Conservation (phyloP, 345 rosid genomes). For the Eucalyptus pauciflora region DNA sequence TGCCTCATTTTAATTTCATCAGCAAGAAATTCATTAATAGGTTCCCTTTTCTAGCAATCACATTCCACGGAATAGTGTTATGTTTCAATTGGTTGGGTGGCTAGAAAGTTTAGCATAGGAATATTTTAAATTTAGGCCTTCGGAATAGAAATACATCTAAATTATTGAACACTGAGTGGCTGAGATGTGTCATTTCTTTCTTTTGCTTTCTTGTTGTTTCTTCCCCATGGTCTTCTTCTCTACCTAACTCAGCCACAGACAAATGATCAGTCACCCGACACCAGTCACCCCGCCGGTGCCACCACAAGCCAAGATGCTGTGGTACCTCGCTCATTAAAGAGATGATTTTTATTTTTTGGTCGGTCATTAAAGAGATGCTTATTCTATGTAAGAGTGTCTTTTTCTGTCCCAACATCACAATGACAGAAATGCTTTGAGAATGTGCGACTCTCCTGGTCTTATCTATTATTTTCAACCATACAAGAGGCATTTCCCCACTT, state of each 20-base stretch:
- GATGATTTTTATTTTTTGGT: neutral
- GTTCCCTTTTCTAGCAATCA: neutral
- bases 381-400: neutral
- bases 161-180: neutral
- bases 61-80: neutral
- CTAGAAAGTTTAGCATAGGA: neutral
- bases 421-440: neutral
- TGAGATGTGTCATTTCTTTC: neutral
- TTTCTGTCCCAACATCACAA: neutral
- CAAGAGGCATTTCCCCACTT: neutral
- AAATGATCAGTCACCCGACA: neutral
- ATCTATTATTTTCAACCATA: neutral
- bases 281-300: neutral
- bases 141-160: neutral
- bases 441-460: neutral
- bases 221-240: neutral
- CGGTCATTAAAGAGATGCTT: neutral
- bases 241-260: neutral
- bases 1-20: neutral
- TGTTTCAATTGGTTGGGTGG: neutral
- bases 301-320: neutral
- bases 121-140: neutral
- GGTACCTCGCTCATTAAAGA: neutral
- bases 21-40: neutral
- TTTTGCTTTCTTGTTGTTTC: neutral